A percentile compares a stretch with the other conserved stretches of the same genome.
These are phyloP conservation scores for Podila clonocystis DNA, from an alignment of 192 early-diverging fungal species.

Conservation along the genomic window DNA sequence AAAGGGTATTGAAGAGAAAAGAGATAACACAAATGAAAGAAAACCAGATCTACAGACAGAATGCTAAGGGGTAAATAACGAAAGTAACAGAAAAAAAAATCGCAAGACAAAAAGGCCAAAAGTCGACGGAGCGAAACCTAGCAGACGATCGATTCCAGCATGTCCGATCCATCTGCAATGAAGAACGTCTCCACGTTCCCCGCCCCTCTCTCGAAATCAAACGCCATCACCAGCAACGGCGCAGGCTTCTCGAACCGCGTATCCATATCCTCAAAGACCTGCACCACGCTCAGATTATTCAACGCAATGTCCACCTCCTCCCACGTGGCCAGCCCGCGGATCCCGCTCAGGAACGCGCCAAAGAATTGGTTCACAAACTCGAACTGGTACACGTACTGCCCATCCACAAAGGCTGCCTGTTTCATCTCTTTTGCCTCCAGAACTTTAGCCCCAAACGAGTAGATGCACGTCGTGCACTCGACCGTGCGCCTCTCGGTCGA, in stretches of 20 bases:
- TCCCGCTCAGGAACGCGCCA: conserved; percentile 63
- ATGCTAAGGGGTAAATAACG: too few relatives aligned
- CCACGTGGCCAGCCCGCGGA: conserved; percentile 56
- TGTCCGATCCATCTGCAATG: conserved; percentile 51
- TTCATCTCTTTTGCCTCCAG: conserved; percentile 61
- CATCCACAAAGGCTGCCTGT: conserved; percentile 53
- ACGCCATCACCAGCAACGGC: conserved; percentile 55
- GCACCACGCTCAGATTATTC: conserved; percentile 61
- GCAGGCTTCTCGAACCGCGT: conserved; percentile 34
- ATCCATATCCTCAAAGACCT: conserved; percentile 57
- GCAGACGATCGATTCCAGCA: conserved; percentile 35
- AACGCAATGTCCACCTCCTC: conserved; percentile 63
- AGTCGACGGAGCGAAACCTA: too few relatives aligned
- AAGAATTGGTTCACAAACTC: conserved; percentile 68
- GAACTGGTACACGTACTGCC: conserved; percentile 63
- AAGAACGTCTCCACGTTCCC: conserved; percentile 59
- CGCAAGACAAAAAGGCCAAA: too few relatives aligned
- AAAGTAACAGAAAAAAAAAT: not conserved
- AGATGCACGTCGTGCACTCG: conserved; percentile 63
- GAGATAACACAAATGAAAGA: too few relatives aligned
- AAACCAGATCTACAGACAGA: too few relatives aligned
- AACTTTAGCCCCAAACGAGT: conserved; percentile 60
- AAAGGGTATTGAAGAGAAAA: too few relatives aligned
- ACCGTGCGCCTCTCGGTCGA: conserved; percentile 57
- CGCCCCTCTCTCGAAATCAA: conserved; percentile 63